Conservation (phyloP, 768 basidiomycete genomes). For the Mycena belliarum region DNA sequence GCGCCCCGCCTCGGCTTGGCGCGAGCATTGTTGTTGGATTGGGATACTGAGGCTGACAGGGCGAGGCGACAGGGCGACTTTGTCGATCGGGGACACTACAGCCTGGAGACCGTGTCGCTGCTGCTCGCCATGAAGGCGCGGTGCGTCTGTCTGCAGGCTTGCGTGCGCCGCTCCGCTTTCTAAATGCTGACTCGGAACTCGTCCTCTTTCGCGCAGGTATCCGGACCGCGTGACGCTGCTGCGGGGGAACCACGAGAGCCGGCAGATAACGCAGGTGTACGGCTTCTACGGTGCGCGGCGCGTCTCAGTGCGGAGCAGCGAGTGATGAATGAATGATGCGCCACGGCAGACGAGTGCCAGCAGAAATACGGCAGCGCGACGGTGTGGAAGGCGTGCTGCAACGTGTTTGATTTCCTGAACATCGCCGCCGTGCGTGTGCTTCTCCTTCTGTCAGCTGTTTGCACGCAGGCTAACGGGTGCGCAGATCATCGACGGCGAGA, state of each 20-base stretch:
- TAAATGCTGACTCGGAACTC: background rate
- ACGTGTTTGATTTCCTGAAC: conserved; percentile 94
- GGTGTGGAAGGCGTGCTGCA: conserved; percentile 97
- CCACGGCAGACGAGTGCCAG: conserved; percentile 88
- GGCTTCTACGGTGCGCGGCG: conserved; percentile 86
- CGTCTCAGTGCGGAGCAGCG: background rate
- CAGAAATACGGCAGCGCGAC: conserved; percentile 95
- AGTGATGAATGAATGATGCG: conserved; percentile 9
- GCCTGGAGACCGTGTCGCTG: conserved; percentile 91
- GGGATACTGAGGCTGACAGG: no score
- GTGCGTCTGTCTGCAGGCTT: no score
- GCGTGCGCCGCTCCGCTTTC: background rate
- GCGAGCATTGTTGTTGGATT: no score
- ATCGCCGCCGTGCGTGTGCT: conserved; percentile 82
- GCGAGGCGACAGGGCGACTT: conserved; percentile 81
- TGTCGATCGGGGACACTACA: conserved; percentile 96
- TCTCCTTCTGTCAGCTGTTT: background rate
- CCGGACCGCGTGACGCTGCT: conserved; percentile 91
- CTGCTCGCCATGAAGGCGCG: conserved; percentile 87
- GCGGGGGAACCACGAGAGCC: conserved; percentile 93
- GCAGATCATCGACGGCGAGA: conserved; percentile 92
- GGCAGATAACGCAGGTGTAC: conserved; percentile 98
- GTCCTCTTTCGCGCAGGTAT: conserved; percentile 53
- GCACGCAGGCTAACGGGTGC: background rate
- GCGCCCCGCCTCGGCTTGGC: no score